These are phyloP conservation scores for Saksenaea vasiformis DNA, from an alignment of 371 early-diverging fungal genomes.

Conservation along the genomic window DNA sequence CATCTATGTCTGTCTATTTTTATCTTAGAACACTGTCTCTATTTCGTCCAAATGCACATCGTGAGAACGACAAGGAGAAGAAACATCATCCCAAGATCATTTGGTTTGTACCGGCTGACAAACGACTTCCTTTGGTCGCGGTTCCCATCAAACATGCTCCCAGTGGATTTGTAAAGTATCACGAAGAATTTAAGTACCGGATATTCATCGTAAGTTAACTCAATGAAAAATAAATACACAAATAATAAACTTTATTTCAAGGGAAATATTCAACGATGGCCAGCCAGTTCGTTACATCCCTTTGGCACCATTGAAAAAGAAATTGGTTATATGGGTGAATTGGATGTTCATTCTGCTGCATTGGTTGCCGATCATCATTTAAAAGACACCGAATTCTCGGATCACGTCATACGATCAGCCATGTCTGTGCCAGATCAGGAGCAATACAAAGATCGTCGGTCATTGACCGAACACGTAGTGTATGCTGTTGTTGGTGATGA, in stretches of 20 bases:
- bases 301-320: conserved; percentile 44
- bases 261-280: conserved; percentile 43
- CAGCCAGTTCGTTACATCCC: conserved; percentile 41
- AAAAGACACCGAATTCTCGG: conserved; percentile 32
- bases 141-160: conserved; percentile 49
- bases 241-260: conserved; percentile 7
- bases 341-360: conserved; percentile 32
- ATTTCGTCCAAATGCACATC: conserved; percentile 25
- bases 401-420: conserved; percentile 16
- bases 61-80: conserved; percentile 26
- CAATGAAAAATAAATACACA: neutral
- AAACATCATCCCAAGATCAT: conserved; percentile 31
- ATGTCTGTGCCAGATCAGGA: conserved; percentile 6
- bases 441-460: conserved; percentile 11
- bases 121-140: conserved; percentile 62
- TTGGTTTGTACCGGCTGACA: conserved; percentile 72
- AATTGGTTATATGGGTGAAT: conserved; percentile 44
- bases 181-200: conserved; percentile 39
- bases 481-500: conserved; percentile 31
- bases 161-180: conserved; percentile 31
- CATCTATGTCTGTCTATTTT: neutral
- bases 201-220: conserved; percentile 32
- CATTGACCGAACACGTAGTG: conserved; percentile 16
- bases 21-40: conserved; percentile 29
- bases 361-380: conserved; percentile 44